phyloP scores from a whole-genome alignment of 768 basidiomycete species.

The Serendipita sp. region DNA sequence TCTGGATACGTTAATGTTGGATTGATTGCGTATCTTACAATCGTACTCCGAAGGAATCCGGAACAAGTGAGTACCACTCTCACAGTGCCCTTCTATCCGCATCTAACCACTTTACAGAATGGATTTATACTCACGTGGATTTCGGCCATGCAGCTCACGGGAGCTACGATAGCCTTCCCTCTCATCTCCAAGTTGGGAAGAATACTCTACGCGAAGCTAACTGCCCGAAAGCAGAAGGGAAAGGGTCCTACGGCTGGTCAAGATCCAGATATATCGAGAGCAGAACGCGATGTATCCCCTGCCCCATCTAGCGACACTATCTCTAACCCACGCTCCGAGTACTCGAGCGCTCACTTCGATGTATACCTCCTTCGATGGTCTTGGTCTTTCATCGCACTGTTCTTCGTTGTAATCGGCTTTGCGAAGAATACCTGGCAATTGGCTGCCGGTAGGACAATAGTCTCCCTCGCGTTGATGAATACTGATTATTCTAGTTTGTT shows the following conservation, averaged over 20 bases:
- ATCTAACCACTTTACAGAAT: neutral
- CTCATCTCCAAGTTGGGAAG: neutral
- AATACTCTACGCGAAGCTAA: neutral
- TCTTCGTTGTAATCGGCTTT: neutral
- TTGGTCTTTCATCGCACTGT: neutral
- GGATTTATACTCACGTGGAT: neutral
- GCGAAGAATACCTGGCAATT: neutral
- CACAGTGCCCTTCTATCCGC: neutral
- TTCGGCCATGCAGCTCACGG: neutral
- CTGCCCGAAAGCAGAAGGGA: neutral
- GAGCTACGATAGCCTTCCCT: neutral
- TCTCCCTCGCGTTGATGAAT: neutral
- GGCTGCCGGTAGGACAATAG: neutral
- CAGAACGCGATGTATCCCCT: neutral
- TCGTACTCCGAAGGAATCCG: neutral
- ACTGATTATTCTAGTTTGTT: neutral
- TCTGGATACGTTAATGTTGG: neutral
- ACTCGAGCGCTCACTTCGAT: neutral
- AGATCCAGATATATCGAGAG: neutral
- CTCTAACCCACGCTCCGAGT: neutral
- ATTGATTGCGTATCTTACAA: neutral
- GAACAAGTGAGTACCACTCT: neutral
- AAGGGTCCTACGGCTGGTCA: neutral
- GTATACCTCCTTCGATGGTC: conserved; percentile 2
- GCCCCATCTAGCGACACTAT: neutral